These are phyloP conservation scores for Lyophyllum decastes DNA, from an alignment of 768 basidiomycete genomes.

Conservation along the genomic window DNA sequence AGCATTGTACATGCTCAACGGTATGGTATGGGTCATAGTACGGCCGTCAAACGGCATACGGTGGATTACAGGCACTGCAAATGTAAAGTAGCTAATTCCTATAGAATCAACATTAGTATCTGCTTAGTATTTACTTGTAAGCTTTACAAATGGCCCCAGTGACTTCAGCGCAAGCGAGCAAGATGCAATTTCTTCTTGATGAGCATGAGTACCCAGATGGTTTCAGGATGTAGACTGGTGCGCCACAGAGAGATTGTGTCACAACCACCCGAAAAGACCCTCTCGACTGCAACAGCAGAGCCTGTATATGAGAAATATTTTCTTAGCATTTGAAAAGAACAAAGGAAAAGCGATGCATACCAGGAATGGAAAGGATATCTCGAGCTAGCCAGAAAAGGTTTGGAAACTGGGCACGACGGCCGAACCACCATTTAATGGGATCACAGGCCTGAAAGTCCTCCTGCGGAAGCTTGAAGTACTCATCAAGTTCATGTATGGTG, in stretches of 20 bases:
- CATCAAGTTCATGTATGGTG: slow-evolving; percentile 20
- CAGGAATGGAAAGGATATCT: slow-evolving; percentile 18
- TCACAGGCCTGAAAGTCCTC: slow-evolving; percentile 29
- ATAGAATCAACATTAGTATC: too few species aligned
- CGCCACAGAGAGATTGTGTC: slow-evolving; percentile 22
- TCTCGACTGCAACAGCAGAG: slow-evolving; percentile 22
- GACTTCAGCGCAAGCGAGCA: too few species aligned
- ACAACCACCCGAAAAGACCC: slow-evolving; percentile 19
- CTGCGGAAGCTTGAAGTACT: slow-evolving; percentile 22
- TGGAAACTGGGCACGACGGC: slow-evolving; percentile 12
- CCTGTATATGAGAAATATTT: slow-evolving; percentile 12
- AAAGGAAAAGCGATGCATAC: slow-evolving; percentile 1
- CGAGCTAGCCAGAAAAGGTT: slow-evolving; percentile 6
- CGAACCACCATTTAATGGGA: slow-evolving; percentile 32
- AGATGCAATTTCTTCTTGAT: not conserved
- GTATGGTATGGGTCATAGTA: too few species aligned
- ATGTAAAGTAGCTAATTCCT: too few species aligned
- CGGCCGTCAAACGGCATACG: too few species aligned
- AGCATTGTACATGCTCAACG: too few species aligned
- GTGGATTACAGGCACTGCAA: too few species aligned
- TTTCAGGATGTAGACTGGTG: slow-evolving; percentile 21
- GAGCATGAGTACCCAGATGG: slow-evolving; percentile 10
- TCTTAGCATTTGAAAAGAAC: not conserved
- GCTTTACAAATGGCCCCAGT: too few species aligned
- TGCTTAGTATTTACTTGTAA: too few species aligned